Evolutionary conservation across 1,139 yeast genomes (phyloP), one percentile per base, ranked within the genome.

Genomic region (Candida sp.): DNA sequence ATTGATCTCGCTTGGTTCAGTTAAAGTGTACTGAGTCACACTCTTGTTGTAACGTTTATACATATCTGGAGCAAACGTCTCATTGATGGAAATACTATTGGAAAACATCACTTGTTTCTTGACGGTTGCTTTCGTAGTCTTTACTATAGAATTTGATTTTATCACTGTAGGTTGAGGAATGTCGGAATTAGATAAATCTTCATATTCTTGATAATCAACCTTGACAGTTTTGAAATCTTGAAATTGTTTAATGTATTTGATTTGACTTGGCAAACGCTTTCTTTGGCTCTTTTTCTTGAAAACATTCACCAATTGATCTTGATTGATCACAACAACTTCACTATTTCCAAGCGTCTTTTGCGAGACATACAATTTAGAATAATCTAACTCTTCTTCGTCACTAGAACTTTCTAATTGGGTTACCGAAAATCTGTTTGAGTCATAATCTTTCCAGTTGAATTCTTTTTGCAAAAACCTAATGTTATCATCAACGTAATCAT

Each of bases 41-140:
- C 75, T 69, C 54, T 74, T 76, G 55, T 79, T 79, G 57, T 69
- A 75, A 35, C 84, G 63, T 49, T 75, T 73, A 56, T 79, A 79
- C 54, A 64, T 61, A 30, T 66, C 68, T 4, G 79, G 69, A 2
- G 81, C 67, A 51, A 65, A 75, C 0, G 84, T 76, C 46, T 77
- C 80, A 47, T 70, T 73, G 39, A 76, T 61, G 30, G 55, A 59
- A 22, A 77, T 64, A 45, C 67, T 66, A 47, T 72, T 68, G 11
- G 79, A 67, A 50, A 79, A 79, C 34, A 49, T 48, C 27, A 77
- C 81, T 33, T 52, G 55, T 36, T 57, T 63, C 35, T 46, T 42
- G 22, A 15, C 44, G 32, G 35, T 33, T 21, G 35, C 22, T 35
- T 37, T 9, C 21, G 7, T 23, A 19, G 34, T 22, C 30, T 12